These are phyloP conservation scores for Diaporthe helianthi DNA, from an alignment of 2,329 filamentous ascomycete species.

Conservation along the genomic window DNA sequence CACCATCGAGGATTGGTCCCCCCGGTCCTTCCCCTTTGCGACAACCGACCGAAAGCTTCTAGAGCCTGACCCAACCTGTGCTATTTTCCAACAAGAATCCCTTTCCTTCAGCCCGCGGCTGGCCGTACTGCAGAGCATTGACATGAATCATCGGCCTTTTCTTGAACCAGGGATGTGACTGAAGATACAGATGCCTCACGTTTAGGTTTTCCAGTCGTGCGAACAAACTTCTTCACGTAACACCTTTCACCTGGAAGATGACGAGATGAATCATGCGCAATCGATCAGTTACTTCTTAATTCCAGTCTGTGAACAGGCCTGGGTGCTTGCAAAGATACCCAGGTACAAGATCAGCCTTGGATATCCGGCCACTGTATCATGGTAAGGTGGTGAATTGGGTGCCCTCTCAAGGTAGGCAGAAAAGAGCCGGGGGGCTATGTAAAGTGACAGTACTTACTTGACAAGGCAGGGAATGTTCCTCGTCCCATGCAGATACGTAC, in stretches of 20 bases:
- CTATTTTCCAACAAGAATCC: slow-evolving; percentile 9
- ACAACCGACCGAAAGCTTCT: slow-evolving; percentile 16
- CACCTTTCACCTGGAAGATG: not conserved
- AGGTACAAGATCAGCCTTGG: not conserved
- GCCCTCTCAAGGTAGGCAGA: no score
- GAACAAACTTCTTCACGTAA: not conserved
- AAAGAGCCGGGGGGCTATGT: not conserved
- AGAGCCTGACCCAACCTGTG: slow-evolving; percentile 12
- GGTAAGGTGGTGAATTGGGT: not conserved
- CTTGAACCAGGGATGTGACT: not conserved
- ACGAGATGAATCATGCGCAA: not conserved
- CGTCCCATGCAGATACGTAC: slow-evolving; percentile 16
- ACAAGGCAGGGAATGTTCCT: slow-evolving; percentile 16
- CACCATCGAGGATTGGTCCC: slow-evolving; percentile 4
- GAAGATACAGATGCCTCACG: not conserved
- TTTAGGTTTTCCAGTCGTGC: slow-evolving; percentile 12
- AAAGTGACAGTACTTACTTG: not conserved
- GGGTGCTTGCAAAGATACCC: no score
- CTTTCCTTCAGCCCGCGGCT: slow-evolving; percentile 9
- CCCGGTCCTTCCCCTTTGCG: slow-evolving; percentile 16
- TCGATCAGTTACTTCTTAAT: not conserved
- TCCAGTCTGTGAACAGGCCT: not conserved
- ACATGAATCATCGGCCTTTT: slow-evolving; percentile 19
- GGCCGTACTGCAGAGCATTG: slow-evolving; percentile 20
- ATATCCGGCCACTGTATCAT: not conserved